A percentile compares a stretch with the other conserved stretches of the same genome.
phyloP scores from a whole-genome alignment of 257 asterid species.

The Solanum megistacrolobum region DNA sequence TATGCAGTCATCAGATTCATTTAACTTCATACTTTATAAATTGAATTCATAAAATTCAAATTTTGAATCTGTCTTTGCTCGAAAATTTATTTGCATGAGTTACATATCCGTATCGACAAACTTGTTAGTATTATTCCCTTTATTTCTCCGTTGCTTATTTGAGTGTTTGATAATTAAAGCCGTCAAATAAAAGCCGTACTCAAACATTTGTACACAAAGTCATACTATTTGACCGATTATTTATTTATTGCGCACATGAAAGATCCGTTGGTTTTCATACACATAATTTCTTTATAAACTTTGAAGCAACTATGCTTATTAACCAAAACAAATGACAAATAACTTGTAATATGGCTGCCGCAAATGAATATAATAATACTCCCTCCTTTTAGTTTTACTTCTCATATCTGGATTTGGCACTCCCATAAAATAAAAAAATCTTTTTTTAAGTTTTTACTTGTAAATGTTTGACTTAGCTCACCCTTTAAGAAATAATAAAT shows the following conservation, averaged over 20 bases:
- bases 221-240: not conserved
- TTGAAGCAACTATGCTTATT: not conserved
- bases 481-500: too few species aligned
- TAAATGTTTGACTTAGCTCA: too few species aligned
- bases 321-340: not conserved
- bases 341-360: too few species aligned
- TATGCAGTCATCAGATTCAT: not conserved
- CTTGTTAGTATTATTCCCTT: not conserved
- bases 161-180: not conserved
- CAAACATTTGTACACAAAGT: not conserved
- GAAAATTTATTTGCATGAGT: not conserved
- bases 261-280: not conserved
- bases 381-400: too few species aligned
- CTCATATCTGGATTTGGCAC: too few species aligned
- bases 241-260: not conserved
- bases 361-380: too few species aligned
- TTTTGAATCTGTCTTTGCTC: fast-evolving
- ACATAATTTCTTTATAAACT: not conserved
- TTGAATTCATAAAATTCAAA: not conserved
- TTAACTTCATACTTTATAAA: not conserved
- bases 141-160: not conserved
- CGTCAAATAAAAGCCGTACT: not conserved
- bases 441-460: too few species aligned
- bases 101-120: not conserved
- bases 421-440: too few species aligned